A percentile compares a stretch with the other conserved stretches of the same genome.
These are phyloP conservation scores for Clarireedia hainanense DNA, from an alignment of 2,329 filamentous ascomycete species.

Conservation along the genomic window DNA sequence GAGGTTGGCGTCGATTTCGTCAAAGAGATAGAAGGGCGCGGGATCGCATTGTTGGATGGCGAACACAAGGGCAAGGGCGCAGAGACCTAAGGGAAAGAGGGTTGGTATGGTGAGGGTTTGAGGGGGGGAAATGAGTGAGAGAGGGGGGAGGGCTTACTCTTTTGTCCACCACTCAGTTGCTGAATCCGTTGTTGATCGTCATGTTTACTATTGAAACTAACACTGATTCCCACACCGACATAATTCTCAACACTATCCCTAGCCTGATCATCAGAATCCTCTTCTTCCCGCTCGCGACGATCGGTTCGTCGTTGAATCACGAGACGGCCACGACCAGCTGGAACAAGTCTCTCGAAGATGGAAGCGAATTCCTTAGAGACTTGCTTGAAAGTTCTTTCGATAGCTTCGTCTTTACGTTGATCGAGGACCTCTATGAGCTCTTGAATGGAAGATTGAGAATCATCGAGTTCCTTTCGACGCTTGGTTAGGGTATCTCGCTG, in stretches of 20 bases:
- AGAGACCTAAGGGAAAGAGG: constrained; percentile 55
- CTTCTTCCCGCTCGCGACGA: constrained; percentile 52
- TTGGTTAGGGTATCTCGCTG: constrained; percentile 82
- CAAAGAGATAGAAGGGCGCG: constrained; percentile 97
- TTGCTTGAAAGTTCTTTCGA: constrained; percentile 97
- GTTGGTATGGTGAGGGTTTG: constrained; percentile 8
- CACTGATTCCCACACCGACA: constrained; percentile 89
- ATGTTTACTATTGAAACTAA: constrained; percentile 97
- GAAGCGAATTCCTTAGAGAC: constrained; percentile 87
- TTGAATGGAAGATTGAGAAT: constrained; percentile 78
- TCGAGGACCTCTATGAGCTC: constrained; percentile 89
- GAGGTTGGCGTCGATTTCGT: constrained; percentile 97
- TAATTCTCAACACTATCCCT: constrained; percentile 84
- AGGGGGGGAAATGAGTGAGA: constrained; percentile 14
- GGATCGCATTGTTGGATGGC: constrained; percentile 98
- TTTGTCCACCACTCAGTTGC: constrained; percentile 93
- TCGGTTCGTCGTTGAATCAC: constrained; percentile 91
- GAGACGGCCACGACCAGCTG: constrained; percentile 81
- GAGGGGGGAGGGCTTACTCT: constrained; percentile 54
- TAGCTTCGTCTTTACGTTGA: constrained; percentile 93
- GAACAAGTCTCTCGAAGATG: constrained; percentile 92
- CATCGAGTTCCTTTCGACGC: constrained; percentile 79
- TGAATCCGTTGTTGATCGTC: constrained; percentile 98
- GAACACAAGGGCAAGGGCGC: constrained; percentile 94
- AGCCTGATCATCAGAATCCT: constrained; percentile 61